phyloP scores from a whole-genome alignment of 176 grass and related monocot species.

The Echinochloa phyllopogon region DNA sequence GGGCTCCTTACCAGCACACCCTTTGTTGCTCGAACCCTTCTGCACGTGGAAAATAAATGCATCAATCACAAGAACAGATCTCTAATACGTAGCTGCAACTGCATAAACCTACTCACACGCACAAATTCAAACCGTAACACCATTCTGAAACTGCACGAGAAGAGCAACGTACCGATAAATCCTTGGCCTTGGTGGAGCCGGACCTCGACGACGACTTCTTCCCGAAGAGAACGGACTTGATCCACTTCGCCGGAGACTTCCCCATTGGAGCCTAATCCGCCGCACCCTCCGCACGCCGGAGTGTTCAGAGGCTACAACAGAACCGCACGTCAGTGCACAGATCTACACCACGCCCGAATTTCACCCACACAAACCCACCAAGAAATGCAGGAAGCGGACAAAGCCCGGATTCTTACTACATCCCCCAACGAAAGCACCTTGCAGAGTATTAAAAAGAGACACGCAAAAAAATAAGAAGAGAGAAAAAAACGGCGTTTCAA shows the following conservation, averaged over 20 bases:
- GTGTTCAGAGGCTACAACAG: conserved; percentile 31
- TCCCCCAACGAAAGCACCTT: neutral
- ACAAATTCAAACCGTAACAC: neutral
- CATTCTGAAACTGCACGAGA: conserved; percentile 3
- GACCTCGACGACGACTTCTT: conserved; percentile 74
- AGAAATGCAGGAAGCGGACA: neutral
- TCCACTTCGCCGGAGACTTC: conserved; percentile 85
- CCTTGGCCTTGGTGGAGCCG: conserved; percentile 56
- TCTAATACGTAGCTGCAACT: neutral
- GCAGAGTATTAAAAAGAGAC: neutral
- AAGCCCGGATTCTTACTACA: neutral
- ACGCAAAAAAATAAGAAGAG: no score
- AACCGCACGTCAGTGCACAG: conserved; percentile 29
- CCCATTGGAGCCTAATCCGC: conserved; percentile 56
- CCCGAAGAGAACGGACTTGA: conserved; percentile 76
- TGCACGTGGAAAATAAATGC: conserved; percentile 6
- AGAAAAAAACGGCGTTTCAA: neutral
- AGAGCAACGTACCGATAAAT: conserved; percentile 48
- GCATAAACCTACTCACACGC: neutral
- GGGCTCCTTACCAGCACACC: conserved; percentile 38
- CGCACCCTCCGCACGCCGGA: conserved; percentile 14
- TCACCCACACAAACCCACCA: neutral
- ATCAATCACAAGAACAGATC: conserved; percentile 27
- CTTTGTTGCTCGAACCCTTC: conserved; percentile 64
- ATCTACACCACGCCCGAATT: conserved; percentile 18